Conservation (phyloP, 2,329 filamentous ascomycete genomes). For the Fusarium abutilonis region DNA sequence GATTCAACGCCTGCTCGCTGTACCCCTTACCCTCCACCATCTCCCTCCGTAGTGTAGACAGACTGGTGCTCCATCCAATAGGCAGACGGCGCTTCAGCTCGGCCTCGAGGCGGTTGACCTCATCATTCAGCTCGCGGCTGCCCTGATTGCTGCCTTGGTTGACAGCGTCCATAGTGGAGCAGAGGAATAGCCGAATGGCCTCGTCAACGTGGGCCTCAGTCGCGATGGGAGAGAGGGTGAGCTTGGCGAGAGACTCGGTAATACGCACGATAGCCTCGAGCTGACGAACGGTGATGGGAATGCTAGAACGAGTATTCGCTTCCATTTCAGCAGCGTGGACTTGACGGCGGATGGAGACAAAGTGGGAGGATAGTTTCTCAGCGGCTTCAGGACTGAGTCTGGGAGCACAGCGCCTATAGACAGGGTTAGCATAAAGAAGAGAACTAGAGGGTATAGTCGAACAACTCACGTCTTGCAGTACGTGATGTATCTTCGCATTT, state of each 20-base stretch:
- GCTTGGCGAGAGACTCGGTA: constrained; percentile 92
- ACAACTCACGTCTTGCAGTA: constrained; percentile 91
- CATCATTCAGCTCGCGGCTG: constrained; percentile 89
- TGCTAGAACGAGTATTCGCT: constrained; percentile 88
- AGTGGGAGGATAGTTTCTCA: constrained; percentile 96
- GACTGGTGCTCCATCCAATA: constrained; percentile 93
- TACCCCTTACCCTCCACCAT: constrained; percentile 94
- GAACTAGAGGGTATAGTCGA: no score
- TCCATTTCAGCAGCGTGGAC: constrained; percentile 92
- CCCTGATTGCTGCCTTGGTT: constrained; percentile 86
- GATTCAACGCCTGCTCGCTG: constrained; percentile 84
- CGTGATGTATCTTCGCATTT: constrained; percentile 96
- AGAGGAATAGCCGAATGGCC: constrained; percentile 95
- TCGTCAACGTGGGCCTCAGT: constrained; percentile 95
- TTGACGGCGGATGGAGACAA: constrained; percentile 94
- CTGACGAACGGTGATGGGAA: constrained; percentile 97
- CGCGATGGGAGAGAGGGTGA: constrained; percentile 85
- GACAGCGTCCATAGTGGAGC: constrained; percentile 97
- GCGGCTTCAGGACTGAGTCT: constrained; percentile 89
- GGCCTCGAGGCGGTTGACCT: constrained; percentile 85
- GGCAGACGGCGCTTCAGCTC: constrained; percentile 88
- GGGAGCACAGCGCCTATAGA: constrained; percentile 82
- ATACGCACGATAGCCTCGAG: constrained; percentile 97
- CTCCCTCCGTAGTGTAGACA: constrained; percentile 86
- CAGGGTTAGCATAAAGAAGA: constrained; percentile 43